These are phyloP conservation scores for Hordeum pubiflorum DNA, from an alignment of 202 grass and related monocot genomes.

Conservation along the genomic window DNA sequence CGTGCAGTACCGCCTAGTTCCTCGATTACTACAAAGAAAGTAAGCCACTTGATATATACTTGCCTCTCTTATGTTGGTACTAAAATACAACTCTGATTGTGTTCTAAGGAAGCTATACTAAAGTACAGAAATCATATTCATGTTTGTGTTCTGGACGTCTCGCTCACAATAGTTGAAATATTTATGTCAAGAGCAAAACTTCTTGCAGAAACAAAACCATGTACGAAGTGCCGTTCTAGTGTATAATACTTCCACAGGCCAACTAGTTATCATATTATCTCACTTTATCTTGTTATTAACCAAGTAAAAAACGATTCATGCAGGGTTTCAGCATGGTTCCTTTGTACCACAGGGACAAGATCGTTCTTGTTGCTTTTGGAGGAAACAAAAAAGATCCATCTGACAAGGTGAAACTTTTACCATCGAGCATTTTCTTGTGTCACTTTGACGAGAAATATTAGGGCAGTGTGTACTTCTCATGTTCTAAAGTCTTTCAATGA, in stretches of 20 bases:
- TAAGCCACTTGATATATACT: constrained; percentile 27
- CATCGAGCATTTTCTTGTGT: constrained; percentile 12
- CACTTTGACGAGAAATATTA: neutral
- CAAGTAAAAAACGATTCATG: neutral
- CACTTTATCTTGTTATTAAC: constrained; percentile 10
- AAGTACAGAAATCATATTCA: neutral
- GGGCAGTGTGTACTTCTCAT: neutral
- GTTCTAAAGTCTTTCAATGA: neutral
- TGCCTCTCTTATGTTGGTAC: neutral
- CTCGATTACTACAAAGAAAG: constrained; percentile 84
- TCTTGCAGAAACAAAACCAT: neutral
- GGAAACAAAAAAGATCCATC: constrained; percentile 86
- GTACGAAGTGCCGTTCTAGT: neutral
- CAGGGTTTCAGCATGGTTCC: constrained; percentile 94
- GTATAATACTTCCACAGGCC: neutral
- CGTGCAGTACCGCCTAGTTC: constrained; percentile 50
- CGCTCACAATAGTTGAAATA: neutral
- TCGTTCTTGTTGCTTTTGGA: constrained; percentile 91
- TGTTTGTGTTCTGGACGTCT: neutral
- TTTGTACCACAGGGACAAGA: constrained; percentile 75
- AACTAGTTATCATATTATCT: neutral
- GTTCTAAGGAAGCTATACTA: neutral
- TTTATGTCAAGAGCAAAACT: neutral
- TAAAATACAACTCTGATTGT: neutral
- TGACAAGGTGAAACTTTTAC: constrained; percentile 52